Evolutionary conservation across 805 yeast genomes (phyloP), one percentile per base, ranked within the genome.

Genomic region (Scheffersomyces stipitis): DNA sequence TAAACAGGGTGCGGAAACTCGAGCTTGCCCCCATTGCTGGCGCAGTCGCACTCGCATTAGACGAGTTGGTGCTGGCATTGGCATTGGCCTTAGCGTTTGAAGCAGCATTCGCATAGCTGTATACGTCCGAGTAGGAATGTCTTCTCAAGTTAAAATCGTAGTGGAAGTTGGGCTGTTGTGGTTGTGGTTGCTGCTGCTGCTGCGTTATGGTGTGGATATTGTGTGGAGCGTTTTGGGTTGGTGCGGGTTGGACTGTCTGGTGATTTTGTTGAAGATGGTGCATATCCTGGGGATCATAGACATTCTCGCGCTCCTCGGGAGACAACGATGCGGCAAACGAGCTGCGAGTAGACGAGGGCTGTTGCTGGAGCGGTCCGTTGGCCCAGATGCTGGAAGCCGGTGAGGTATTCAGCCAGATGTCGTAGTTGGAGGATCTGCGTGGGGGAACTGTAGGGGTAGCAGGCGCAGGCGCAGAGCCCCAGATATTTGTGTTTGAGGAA

Each of bases 71-170:
- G 29, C 13, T 14, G 13, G n/a, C 13, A 13, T 33, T 5, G 38
- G 28, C 26, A 20, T 14, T 20, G n/a, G n/a, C n/a, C n/a, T n/a
- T n/a, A n/a, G n/a, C n/a, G n/a, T n/a, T n/a, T n/a, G n/a, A n/a
- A n/a, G n/a, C n/a, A n/a, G n/a, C n/a, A n/a, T n/a, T n/a, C n/a
- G n/a, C n/a, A 17, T 34, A 18, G 15, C 32, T 13, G 31, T 30
- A 34, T 6, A 31, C 36, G 30, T 39, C 42, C 17, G 38, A 38
- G 26, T 31, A 28, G 2, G 42, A 39, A 26, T 39, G 37, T 5
- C 42, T 26, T 22, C 33, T 31, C 10, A 30, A 4, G 23, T 30
- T 30, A 15, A 30, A n/a, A 5, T 30, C 32, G n/a, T 30, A 18
- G 6, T 30, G 32, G 23, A 23, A 7, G 10, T 20, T 20, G 10